Base-by-base conservation (phyloP, 2,329 filamentous ascomycete genomes). In the Sarocladium oryzae region DNA sequence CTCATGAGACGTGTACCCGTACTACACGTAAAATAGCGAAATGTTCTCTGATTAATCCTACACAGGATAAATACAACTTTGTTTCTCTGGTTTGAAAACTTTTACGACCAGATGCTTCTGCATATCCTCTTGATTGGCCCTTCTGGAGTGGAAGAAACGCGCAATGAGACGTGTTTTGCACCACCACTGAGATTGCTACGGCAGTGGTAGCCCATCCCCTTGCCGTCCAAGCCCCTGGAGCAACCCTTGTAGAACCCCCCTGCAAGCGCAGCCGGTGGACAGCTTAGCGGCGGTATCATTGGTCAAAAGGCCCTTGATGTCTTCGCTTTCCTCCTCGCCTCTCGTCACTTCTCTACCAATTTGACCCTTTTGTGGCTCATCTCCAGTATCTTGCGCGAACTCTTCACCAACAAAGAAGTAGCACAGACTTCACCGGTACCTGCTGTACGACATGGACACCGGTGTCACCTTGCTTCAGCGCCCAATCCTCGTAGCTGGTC, bases 201-300 rank as follows among this genome's bases (percentile, higher is more conserved):
- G n/a, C n/a, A n/a, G n/a, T n/a, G n/a, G n/a, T n/a, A n/a, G n/a
- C n/a, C n/a, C n/a, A n/a, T n/a, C n/a, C n/a, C n/a, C n/a, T n/a
- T n/a, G n/a, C n/a, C n/a, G n/a, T n/a, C 37, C 37, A 40, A 21
- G 15, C 37, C 37, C 37, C 37, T 40, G 37, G 37, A 20, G 4
- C 37, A 21, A 3, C 37, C 37, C 37, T 16, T 37, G 35, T 37
- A 37, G n/a, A 8, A 8, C 20, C 4, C 43, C 43, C 43, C 43
- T 48, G 43, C 43, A 48, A 48, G 43, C 43, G 43, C 21, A 10
- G 3, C 43, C 43, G 21, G 43, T 23, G 43, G 43, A 48, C 20
- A 26, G 28, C 5, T 9, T 18, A 40, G 28, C 43, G 40, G 40
- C n/a, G n/a, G 16, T 11, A 24, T 48, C 24, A 48, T 33, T 48